Conservation (phyloP, 2,329 filamentous ascomycete species). For the Alternaria sp. region DNA sequence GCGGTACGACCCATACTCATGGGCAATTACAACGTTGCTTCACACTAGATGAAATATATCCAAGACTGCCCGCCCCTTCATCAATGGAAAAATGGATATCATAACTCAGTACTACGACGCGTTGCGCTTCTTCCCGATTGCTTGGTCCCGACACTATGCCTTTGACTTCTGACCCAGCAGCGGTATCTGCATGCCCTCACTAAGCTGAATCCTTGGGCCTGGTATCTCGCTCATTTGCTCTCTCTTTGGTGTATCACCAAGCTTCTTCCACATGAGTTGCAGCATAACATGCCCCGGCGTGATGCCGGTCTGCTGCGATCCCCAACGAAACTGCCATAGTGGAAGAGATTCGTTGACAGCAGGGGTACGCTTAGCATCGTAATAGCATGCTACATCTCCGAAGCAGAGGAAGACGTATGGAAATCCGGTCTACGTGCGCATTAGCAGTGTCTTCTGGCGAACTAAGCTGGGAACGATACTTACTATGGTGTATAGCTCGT, state of each 20-base stretch:
- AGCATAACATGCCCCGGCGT: conserved; percentile 42
- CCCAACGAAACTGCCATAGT: conserved; percentile 44
- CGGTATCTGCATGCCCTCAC: conserved; percentile 27
- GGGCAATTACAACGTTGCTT: not conserved
- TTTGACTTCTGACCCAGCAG: conserved; percentile 22
- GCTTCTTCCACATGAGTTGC: conserved; percentile 40
- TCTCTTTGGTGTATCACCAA: conserved; percentile 30
- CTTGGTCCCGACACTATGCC: not conserved
- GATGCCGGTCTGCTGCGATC: conserved; percentile 41
- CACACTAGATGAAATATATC: not conserved
- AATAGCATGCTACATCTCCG: conserved; percentile 43
- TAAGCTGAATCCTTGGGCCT: conserved; percentile 26
- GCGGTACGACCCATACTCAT: not conserved
- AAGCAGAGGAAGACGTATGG: conserved; percentile 42
- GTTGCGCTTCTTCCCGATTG: not conserved
- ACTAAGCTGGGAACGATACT: conserved; percentile 15
- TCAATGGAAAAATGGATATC: not conserved
- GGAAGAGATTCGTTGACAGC: conserved; percentile 19
- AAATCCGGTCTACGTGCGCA: conserved; percentile 30
- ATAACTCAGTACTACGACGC: not conserved
- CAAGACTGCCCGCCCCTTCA: not conserved
- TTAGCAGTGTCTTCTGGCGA: not conserved
- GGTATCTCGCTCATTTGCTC: conserved; percentile 15
- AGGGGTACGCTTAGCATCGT: conserved; percentile 39
- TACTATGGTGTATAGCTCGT: conserved; percentile 43